phyloP scores from a whole-genome alignment of 2,329 filamentous ascomycete genomes.

The Lasiodiplodia gonubiensis region DNA sequence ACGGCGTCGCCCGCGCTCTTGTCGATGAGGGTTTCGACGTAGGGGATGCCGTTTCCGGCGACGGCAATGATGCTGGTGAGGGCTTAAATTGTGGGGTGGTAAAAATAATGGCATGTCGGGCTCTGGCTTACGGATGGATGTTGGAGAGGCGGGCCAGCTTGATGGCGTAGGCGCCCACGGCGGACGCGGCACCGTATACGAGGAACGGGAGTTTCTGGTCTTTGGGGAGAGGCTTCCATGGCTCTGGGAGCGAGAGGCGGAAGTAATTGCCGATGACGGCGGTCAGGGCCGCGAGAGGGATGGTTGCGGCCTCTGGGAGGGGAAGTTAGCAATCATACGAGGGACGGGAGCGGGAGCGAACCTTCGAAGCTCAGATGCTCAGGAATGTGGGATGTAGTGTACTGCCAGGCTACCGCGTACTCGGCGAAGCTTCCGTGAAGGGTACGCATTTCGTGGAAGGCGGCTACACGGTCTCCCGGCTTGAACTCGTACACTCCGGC shows the following conservation, averaged over 20 bases:
- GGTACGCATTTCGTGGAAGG: conserved; percentile 60
- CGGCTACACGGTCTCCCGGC: conserved; percentile 62
- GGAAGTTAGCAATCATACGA: background rate
- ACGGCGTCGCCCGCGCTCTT: conserved; percentile 48
- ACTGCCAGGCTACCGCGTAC: conserved; percentile 62
- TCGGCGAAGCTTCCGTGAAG: conserved; percentile 64
- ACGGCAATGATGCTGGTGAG: conserved; percentile 44
- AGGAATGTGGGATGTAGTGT: conserved; percentile 64
- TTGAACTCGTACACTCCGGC: conserved; percentile 63
- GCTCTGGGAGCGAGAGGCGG: conserved; percentile 50
- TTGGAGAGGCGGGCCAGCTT: conserved; percentile 47
- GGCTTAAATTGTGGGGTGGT: background rate
- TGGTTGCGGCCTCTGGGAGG: conserved; percentile 48
- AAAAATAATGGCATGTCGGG: background rate
- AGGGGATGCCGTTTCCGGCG: conserved; percentile 46
- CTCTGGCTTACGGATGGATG: conserved; percentile 42
- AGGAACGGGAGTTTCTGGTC: conserved; percentile 40
- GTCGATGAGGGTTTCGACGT: conserved; percentile 48
- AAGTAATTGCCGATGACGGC: conserved; percentile 53
- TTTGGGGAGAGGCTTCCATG: conserved; percentile 42
- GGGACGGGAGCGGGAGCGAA: conserved; percentile 31
- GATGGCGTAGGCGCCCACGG: conserved; percentile 50
- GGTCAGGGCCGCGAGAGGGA: conserved; percentile 55
- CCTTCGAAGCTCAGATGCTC: conserved; percentile 58
- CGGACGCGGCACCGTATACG: conserved; percentile 50